phyloP scores from a whole-genome alignment of 2,329 filamentous ascomycete species.

The Apiospora marii region DNA sequence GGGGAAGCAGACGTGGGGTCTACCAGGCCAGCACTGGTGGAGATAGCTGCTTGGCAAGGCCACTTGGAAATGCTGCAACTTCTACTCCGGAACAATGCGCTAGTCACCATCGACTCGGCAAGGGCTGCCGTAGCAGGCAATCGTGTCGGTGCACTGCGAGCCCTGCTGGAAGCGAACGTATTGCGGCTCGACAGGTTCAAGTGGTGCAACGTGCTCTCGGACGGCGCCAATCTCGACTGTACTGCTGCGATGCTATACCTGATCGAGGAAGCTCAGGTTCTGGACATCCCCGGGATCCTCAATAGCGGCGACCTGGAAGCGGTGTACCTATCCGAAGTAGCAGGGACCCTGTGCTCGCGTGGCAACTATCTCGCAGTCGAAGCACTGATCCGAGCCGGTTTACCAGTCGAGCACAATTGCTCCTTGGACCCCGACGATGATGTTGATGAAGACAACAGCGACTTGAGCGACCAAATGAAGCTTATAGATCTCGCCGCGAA shows the following conservation, averaged over 20 bases:
- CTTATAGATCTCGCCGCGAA: background rate
- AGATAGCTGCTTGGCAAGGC: slow-evolving; percentile 13
- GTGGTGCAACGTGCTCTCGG: background rate
- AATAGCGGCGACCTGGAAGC: background rate
- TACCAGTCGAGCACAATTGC: background rate
- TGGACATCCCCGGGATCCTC: background rate
- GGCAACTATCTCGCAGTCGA: background rate
- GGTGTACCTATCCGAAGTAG: background rate
- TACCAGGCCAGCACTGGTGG: background rate
- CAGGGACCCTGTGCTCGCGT: background rate
- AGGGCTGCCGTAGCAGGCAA: background rate
- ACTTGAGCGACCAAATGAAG: background rate
- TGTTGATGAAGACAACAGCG: too few species aligned
- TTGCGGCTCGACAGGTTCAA: too few species aligned
- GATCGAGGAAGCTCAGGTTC: background rate
- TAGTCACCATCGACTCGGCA: background rate
- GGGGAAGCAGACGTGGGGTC: too few species aligned
- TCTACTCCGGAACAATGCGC: background rate
- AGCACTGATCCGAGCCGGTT: background rate
- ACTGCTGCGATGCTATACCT: background rate
- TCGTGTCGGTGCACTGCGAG: background rate
- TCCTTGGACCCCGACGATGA: background rate
- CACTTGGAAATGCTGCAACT: background rate
- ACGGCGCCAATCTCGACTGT: background rate
- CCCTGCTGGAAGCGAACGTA: background rate